Evolutionary conservation across 1,284 basidiomycete genomes (phyloP), one percentile per base, ranked within the genome.

Genomic region (Ustilago sp.): DNA sequence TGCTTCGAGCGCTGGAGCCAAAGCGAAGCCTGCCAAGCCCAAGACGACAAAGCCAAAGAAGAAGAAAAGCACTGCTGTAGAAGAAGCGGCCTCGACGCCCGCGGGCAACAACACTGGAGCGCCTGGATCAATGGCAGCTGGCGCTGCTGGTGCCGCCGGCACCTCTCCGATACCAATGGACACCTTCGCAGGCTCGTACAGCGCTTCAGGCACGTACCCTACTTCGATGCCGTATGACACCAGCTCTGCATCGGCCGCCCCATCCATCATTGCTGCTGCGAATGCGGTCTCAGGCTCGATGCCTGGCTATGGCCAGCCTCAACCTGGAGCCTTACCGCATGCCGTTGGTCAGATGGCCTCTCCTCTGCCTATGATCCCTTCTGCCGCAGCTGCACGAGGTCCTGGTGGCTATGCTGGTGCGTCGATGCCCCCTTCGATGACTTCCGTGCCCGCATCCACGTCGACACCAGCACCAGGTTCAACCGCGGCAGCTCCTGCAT

Each of bases 251-350:
- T 69, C 60, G 11, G 74, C 74, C 11, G 74, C 74, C 36, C 68
- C 69, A 1, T 63, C 74, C 48, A 77, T 77, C 39, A 69, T 73
- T 19, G 66, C 74, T 23, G 75, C 75, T 34, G 70, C 75, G 17
- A 73, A 66, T 36, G 75, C 75, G 6, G 69, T 69, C 4, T 71
- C 73, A 3, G 64, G 68, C 35, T 67, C 68, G n/a, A 67, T 75
- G 60, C 64, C 73, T n/a, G 64, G 56, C 9, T 71, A 63, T 28
- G 65, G 61, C 0, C 61, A 55, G 39, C 56, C 65, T n/a, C 19
- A 57, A 17, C 43, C 62, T 15, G 54, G 45, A 32, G 48, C 54
- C 0, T 36, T 73, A 43, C 70, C 70, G 15, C 60, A 68, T 36
- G 65, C 70, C 61, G 65, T 64, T 0, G 70, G 70, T 0, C 64